A percentile compares a stretch with the other conserved stretches of the same genome.
Evolutionary conservation across 2,329 filamentous ascomycete genomes (phyloP).

Genomic region (Alternaria arbusti): DNA sequence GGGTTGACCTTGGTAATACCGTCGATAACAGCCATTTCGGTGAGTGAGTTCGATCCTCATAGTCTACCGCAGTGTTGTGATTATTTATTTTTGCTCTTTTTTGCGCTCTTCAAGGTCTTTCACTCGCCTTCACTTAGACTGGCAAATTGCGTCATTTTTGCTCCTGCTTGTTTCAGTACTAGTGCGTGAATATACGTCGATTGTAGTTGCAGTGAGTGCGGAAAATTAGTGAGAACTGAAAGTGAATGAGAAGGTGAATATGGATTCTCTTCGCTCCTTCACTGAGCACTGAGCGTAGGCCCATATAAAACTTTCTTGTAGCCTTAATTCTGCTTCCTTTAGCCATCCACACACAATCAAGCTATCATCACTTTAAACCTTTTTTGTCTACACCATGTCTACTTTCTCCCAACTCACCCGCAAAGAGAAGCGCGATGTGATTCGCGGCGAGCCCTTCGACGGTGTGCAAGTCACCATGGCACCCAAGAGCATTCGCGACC

Average conservation of each 20-base stretch:
- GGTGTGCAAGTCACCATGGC: not conserved
- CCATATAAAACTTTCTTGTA: not conserved
- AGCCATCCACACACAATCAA: not conserved
- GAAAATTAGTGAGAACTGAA: fast-evolving
- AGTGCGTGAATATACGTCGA: not conserved
- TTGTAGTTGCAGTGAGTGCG: not conserved
- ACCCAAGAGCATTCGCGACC: not conserved
- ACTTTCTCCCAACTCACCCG: not conserved
- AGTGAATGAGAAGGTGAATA: not conserved
- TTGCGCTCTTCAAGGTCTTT: not conserved
- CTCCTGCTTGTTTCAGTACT: not conserved
- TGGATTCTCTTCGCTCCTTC: not conserved
- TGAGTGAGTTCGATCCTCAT: not conserved
- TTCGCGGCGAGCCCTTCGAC: not conserved
- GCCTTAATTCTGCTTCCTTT: not conserved
- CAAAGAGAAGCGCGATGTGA: not conserved
- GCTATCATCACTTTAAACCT: not conserved
- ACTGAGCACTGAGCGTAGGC: not conserved
- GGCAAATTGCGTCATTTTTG: not conserved
- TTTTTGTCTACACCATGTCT: not conserved
- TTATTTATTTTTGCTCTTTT: not conserved
- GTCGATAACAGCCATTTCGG: not conserved
- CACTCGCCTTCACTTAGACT: not conserved
- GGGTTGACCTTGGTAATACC: not conserved
- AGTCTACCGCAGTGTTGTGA: not conserved